phyloP scores from a whole-genome alignment of 1,284 basidiomycete species.

The Marasmius tenuissimus region DNA sequence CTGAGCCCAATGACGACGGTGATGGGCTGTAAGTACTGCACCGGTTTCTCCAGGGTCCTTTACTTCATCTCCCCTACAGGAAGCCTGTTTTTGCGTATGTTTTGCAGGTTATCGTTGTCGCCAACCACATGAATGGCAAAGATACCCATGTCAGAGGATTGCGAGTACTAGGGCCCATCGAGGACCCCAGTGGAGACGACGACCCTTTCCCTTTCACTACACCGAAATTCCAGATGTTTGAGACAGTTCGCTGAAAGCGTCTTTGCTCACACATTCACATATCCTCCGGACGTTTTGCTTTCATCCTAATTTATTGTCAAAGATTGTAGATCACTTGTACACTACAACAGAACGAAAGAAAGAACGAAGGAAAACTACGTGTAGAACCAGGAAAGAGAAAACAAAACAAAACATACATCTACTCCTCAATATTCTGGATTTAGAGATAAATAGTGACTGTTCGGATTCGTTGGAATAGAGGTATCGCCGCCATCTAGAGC shows the following conservation, averaged over 20 bases:
- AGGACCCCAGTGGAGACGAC: constrained; percentile 57
- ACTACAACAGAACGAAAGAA: not conserved
- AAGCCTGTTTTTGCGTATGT: constrained; percentile 88
- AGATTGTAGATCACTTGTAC: not conserved
- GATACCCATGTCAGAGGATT: constrained; percentile 97
- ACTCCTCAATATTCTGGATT: not conserved
- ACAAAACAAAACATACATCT: too few relatives aligned
- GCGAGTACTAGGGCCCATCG: constrained; percentile 79
- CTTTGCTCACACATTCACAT: too few relatives aligned
- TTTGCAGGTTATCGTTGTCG: constrained; percentile 86
- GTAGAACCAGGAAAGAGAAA: not conserved
- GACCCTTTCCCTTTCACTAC: constrained; percentile 72
- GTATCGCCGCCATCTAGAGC: not conserved
- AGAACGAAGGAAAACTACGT: not conserved
- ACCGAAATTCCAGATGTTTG: constrained; percentile 71
- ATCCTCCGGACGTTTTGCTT: not conserved
- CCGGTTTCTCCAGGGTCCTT: constrained; percentile 7
- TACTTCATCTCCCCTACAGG: constrained; percentile 38
- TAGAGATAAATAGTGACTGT: not conserved
- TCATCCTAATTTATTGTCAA: not conserved
- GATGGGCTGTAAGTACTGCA: constrained; percentile 57
- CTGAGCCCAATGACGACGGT: constrained; percentile 77
- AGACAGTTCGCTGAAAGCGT: constrained; percentile 62
- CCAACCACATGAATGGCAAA: constrained; percentile 98
- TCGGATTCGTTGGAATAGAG: not conserved